Base-by-base conservation (phyloP, 140 eudicot species). In the Anethum foeniculum region DNA sequence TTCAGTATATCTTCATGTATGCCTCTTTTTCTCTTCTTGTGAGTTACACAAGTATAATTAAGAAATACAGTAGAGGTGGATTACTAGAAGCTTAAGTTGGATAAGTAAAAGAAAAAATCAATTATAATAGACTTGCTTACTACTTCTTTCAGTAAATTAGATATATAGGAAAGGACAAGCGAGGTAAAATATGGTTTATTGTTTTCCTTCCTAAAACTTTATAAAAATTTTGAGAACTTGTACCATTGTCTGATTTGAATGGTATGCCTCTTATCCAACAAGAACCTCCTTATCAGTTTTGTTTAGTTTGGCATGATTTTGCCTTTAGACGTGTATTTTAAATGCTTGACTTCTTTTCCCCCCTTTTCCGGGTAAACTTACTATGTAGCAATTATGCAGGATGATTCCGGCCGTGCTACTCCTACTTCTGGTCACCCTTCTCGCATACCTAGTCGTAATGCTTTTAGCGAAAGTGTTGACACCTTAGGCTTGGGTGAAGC, bases 381-480 rank as follows among this genome's bases (percentile, higher is more conserved):
- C 14, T 41, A 39, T 34, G 60, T 77, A 1, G 30, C 51, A 10
- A 79, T 27, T 64, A 0, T 81, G 81, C 92, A 96, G 98, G 97
- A 93, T 80, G 96, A 96, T 85, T 43, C 91, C 82, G 80, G 87
- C 80, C 92, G 89, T 38, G 81, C 90, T 21, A 86, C 88, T 81
- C 88, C 98, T 68, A 86, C 82, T 4, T 85, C 99, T 78, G 86
- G 93, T 34, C 93, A 90, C 73, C 93, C 93, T 8, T 95, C 99
- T 51, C 87, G 97, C 74, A 93, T 98, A 0, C 91, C 91, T 49
- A 96, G 98, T 84, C 91, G 98, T 69, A 96, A 86, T 84, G 86
- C 97, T 74, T 93, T 90, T 51, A 92, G 88, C 30, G 90, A 85
- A 47, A 85, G 76, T 46, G 82, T 83, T 44, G 93, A 86, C 18